phyloP scores from a whole-genome alignment of 805 yeast genomes.

The Zygotorulaspora chibaensis region DNA sequence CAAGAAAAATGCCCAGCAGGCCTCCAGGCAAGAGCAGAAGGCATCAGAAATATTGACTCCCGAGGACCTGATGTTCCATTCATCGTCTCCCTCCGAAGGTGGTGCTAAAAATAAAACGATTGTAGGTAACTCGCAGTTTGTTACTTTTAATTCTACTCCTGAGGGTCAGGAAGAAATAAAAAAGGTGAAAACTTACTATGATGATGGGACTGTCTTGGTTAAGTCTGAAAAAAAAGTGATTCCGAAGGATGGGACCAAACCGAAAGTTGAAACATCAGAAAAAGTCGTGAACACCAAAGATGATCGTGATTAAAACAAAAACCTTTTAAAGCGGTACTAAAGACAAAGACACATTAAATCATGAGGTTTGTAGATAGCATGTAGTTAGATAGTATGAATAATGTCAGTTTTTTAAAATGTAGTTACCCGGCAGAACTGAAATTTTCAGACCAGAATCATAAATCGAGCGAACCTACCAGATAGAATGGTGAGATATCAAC shows the following conservation, averaged over 20 bases:
- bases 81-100: constrained; percentile 1
- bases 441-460: background rate
- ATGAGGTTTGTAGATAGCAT: background rate
- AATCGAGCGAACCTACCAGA: background rate
- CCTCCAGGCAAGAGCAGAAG: background rate
- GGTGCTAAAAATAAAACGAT: constrained; percentile 23
- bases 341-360: background rate
- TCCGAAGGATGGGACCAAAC: constrained; percentile 39
- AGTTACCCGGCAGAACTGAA: constrained; percentile 3
- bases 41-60: constrained; percentile 17
- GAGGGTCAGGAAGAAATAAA: constrained; percentile 45
- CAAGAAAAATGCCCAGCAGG: constrained; percentile 29
- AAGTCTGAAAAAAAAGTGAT: constrained; percentile 38
- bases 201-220: constrained; percentile 41
- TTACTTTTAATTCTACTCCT: constrained; percentile 36
- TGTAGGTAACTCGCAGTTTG: constrained; percentile 39
- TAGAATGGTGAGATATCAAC: background rate
- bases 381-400: background rate
- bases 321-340: background rate
- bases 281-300: constrained; percentile 17
- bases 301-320: constrained; percentile 5
- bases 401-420: too few species aligned
- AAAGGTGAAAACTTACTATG: constrained; percentile 36
- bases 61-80: constrained; percentile 27
- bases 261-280: constrained; percentile 33